phyloP scores from a whole-genome alignment of 225 moss, liverwort and hornwort species.

The Sphagnum contortum region DNA sequence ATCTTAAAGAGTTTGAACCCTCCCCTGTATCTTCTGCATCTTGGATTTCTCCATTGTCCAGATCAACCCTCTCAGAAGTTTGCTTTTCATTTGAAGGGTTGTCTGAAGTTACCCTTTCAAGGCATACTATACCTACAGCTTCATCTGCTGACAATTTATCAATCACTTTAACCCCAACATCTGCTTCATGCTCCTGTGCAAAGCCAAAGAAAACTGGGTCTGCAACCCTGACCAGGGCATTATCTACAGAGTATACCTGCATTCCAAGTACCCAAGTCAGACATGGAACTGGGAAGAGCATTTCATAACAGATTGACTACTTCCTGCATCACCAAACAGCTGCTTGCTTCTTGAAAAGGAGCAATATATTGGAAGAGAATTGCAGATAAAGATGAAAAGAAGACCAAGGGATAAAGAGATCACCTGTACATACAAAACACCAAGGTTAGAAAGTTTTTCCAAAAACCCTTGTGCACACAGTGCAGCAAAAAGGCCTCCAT shows the following conservation, averaged over 20 bases:
- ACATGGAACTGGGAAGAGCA: not conserved
- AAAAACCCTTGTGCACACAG: slow-evolving; percentile 37
- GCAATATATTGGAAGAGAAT: too few species aligned
- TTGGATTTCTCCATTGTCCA: not conserved
- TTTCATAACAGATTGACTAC: too few species aligned
- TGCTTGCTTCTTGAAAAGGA: too few species aligned
- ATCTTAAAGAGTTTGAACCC: slow-evolving; percentile 7
- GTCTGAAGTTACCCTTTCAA: slow-evolving; percentile 13
- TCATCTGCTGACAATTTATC: slow-evolving; percentile 53
- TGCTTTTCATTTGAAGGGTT: not conserved
- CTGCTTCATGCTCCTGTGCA: slow-evolving; percentile 51
- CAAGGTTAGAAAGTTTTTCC: slow-evolving; percentile 53
- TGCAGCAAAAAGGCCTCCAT: slow-evolving; percentile 74
- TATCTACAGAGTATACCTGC: slow-evolving; percentile 86
- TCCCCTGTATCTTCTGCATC: not conserved
- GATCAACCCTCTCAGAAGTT: too few species aligned
- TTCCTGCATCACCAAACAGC: too few species aligned
- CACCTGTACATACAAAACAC: slow-evolving; percentile 74
- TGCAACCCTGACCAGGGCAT: slow-evolving; percentile 71
- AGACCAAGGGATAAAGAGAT: not conserved
- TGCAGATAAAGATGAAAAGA: too few species aligned
- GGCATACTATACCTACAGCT: slow-evolving; percentile 70
- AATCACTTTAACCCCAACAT: slow-evolving; percentile 76
- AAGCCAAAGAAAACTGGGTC: slow-evolving; percentile 96
- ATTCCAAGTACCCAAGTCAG: not conserved